Percentiles rank a stretch among this genome's conserved stretches.
Conservation (phyloP, 495 filamentous ascomycete genomes). For the Hyaloscypha variabilis region DNA sequence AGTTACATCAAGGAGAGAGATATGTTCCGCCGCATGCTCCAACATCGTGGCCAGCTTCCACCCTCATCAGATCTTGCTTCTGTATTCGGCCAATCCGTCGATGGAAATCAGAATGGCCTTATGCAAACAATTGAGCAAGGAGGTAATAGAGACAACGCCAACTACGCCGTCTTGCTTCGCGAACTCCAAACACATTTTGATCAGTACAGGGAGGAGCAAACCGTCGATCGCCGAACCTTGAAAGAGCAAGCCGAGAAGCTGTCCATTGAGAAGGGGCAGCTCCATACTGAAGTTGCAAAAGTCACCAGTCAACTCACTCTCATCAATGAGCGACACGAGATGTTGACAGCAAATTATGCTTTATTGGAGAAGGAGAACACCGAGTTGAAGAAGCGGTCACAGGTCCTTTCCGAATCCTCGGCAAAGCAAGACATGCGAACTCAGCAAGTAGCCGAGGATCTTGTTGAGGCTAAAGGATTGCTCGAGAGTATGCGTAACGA, state of each 20-base stretch:
- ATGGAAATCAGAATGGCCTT: slow-evolving; percentile 44
- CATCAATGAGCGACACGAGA: slow-evolving; percentile 79
- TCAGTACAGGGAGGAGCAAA: slow-evolving; percentile 81
- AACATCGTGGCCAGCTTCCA: slow-evolving; percentile 68
- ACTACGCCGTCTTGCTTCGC: slow-evolving; percentile 68
- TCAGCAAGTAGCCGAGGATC: slow-evolving; percentile 90
- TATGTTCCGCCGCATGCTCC: slow-evolving; percentile 93
- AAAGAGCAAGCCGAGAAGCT: slow-evolving; percentile 86
- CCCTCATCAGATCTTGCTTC: slow-evolving; percentile 61
- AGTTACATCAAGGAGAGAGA: slow-evolving; percentile 95
- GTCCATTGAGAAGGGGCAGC: slow-evolving; percentile 74
- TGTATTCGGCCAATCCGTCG: slow-evolving; percentile 66
- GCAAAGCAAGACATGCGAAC: slow-evolving; percentile 87
- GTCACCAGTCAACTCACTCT: slow-evolving; percentile 81
- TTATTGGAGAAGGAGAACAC: slow-evolving; percentile 81
- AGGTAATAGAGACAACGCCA: slow-evolving; percentile 55
- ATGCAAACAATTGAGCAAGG: slow-evolving; percentile 51
- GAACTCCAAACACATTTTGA: slow-evolving; percentile 92
- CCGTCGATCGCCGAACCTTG: slow-evolving; percentile 74
- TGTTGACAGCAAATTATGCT: slow-evolving; percentile 85
- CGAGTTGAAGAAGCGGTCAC: slow-evolving; percentile 79
- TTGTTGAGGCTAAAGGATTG: slow-evolving; percentile 80
- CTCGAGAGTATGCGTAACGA: slow-evolving; percentile 88
- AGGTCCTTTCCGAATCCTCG: slow-evolving; percentile 73
- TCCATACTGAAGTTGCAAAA: slow-evolving; percentile 77